Evolutionary conservation across 169 alveolate species (phyloP), one percentile per base, ranked within the genome.

Genomic region (Babesia ovata): DNA sequence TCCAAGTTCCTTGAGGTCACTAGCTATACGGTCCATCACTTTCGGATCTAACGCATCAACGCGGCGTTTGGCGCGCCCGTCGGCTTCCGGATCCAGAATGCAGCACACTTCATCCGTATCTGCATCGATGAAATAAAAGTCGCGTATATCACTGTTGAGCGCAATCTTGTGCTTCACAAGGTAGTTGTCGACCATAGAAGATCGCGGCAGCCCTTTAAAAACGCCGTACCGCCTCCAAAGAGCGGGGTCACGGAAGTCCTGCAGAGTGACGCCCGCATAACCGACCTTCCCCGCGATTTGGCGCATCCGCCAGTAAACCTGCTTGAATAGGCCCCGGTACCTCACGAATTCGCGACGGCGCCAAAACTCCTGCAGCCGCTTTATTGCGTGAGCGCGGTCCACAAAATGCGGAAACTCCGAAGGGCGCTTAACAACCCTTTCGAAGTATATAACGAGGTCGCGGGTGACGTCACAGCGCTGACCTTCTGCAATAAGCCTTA

Each of bases 161-260:
- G 86, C 90, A 49, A 83, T 67, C 36, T 53, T 50, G 57, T 83
- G 90, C 56, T 83, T 83, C 48, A 4, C 24, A 50, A 56, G 50
- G 59, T 83, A 83, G 46, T 66, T 75, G 50, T 75, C 86, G n/a
- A 54, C 86, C 86, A 83, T 73, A 13, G 76, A 65, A 16, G 72
- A 69, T 13, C 50, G 63, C 1, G 90, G 90, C 6, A 83, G 75
- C 12, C 63, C 63, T 45, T 83, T 83, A 70, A 83, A 83, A 12
- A 83, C 90, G 33, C 90, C 90, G 56, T 83, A 83, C 8, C 57
- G 45, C 60, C 66, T 48, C 90, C 90, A 83, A 17, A 83, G 62
- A 0, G 44, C 58, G 14, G 90, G 90, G 59, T 58, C 57, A 12
- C 69, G 58, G 63, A 83, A 75, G 44, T 83, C 86, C 19, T 61